phyloP scores from a whole-genome alignment of 768 basidiomycete genomes.

The Phylloporus arenicola region DNA sequence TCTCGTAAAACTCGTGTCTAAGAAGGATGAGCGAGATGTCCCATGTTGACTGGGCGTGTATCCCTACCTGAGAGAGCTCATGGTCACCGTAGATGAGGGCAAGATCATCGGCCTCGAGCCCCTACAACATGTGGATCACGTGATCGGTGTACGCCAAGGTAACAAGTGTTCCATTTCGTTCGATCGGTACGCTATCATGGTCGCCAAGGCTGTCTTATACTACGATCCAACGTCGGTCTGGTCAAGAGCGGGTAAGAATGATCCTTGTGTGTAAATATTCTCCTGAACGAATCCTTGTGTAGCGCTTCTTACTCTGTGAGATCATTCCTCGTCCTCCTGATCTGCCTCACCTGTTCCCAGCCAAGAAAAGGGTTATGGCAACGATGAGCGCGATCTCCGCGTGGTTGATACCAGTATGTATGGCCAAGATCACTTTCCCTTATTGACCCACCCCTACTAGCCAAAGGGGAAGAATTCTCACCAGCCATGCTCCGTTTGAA shows the following conservation, averaged over 20 bases:
- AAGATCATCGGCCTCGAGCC: constrained; percentile 7
- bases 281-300: neutral
- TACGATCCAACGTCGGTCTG: constrained; percentile 56
- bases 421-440: neutral
- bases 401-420: constrained; percentile 57
- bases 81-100: constrained; percentile 4
- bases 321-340: neutral
- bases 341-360: constrained; percentile 22
- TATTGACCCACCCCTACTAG: constrained; percentile 32
- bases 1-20: constrained; percentile 87
- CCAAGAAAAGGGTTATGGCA: constrained; percentile 78
- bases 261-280: neutral
- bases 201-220: constrained; percentile 82
- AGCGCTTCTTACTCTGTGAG: constrained; percentile 58
- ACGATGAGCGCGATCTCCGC: constrained; percentile 68
- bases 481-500: constrained; percentile 75
- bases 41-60: neutral
- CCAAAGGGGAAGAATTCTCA: constrained; percentile 73
- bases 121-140: constrained; percentile 26
- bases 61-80: constrained; percentile 27
- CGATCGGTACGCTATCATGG: neutral
- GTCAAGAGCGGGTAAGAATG: constrained; percentile 56
- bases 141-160: constrained; percentile 1
- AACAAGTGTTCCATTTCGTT: neutral
- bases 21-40: neutral